phyloP scores from a whole-genome alignment of 371 early-diverging fungal genomes.

The Apophysomyces variabilis region DNA sequence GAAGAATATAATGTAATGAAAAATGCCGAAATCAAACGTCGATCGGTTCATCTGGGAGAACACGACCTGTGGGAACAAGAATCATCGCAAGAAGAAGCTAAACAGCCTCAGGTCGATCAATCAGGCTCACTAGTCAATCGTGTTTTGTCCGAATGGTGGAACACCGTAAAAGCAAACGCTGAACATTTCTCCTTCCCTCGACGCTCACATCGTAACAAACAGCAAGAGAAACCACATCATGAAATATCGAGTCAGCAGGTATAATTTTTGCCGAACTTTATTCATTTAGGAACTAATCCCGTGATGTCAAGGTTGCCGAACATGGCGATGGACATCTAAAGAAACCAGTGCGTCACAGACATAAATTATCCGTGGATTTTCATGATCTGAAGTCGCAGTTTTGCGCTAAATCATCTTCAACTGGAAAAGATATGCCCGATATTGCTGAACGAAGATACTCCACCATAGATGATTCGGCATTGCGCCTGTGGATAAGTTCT shows the following conservation, averaged over 20 bases:
- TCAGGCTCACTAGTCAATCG: slow-evolving; percentile 12
- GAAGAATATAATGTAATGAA: slow-evolving; percentile 47
- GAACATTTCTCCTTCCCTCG: slow-evolving; percentile 19
- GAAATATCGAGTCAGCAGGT: neutral
- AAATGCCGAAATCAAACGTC: slow-evolving; percentile 23
- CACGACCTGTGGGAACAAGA: neutral
- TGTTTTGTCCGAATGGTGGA: slow-evolving; percentile 27
- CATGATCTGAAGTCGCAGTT: slow-evolving; percentile 1
- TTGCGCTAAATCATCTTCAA: neutral
- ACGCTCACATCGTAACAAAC: slow-evolving; percentile 8
- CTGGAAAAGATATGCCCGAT: neutral
- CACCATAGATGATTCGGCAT: neutral
- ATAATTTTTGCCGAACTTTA: neutral
- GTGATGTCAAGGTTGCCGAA: neutral
- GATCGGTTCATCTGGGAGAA: slow-evolving; percentile 13
- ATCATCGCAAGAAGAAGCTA: neutral
- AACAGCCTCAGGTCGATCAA: neutral
- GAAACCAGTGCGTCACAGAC: slow-evolving; percentile 1
- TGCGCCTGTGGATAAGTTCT: neutral
- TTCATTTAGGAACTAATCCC: neutral
- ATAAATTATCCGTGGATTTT: slow-evolving; percentile 8
- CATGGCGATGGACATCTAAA: neutral
- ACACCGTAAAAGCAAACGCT: slow-evolving; percentile 24
- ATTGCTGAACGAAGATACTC: neutral
- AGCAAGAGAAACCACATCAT: neutral